phyloP scores from a whole-genome alignment of 768 basidiomycete species.

The Candolleomyces efflorescens region DNA sequence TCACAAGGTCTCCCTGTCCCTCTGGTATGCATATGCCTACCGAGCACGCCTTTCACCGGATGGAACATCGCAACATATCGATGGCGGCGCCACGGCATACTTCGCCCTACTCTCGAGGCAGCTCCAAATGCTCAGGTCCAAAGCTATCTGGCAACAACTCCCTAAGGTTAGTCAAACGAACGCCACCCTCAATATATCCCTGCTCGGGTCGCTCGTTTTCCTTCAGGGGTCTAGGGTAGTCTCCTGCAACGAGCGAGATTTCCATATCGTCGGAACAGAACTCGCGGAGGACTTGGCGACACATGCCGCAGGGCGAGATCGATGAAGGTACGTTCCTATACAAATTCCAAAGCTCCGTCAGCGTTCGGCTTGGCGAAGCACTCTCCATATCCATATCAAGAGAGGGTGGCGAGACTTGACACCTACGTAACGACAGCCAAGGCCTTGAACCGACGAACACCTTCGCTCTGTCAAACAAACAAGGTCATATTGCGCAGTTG shows the following conservation, averaged over 20 bases:
- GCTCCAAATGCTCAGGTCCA: constrained; percentile 77
- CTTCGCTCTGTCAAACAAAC: constrained; percentile 63
- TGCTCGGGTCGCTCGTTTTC: constrained; percentile 30
- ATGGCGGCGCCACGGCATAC: too few species aligned
- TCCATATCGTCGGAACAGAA: constrained; percentile 77
- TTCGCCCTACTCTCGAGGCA: constrained; percentile 27
- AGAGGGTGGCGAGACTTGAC: neutral
- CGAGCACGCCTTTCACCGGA: neutral
- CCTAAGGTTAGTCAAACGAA: constrained; percentile 63
- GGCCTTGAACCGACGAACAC: constrained; percentile 61
- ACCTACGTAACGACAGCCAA: constrained; percentile 79
- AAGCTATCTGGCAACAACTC: constrained; percentile 83
- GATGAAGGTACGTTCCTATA: constrained; percentile 62
- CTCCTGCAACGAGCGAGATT: constrained; percentile 62
- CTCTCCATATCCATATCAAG: neutral
- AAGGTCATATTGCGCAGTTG: too few species aligned
- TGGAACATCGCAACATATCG: neutral
- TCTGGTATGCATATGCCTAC: neutral
- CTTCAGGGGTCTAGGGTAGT: constrained; percentile 42
- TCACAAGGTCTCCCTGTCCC: too few species aligned
- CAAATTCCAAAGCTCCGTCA: neutral
- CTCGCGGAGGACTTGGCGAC: constrained; percentile 87
- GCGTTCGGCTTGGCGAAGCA: neutral
- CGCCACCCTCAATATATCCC: constrained; percentile 44
- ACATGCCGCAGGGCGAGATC: constrained; percentile 89